A percentile compares a stretch with the other conserved stretches of the same genome.
These are phyloP conservation scores for Sugiyamaella castrensis DNA, from an alignment of 1,139 yeast species.

Conservation along the genomic window DNA sequence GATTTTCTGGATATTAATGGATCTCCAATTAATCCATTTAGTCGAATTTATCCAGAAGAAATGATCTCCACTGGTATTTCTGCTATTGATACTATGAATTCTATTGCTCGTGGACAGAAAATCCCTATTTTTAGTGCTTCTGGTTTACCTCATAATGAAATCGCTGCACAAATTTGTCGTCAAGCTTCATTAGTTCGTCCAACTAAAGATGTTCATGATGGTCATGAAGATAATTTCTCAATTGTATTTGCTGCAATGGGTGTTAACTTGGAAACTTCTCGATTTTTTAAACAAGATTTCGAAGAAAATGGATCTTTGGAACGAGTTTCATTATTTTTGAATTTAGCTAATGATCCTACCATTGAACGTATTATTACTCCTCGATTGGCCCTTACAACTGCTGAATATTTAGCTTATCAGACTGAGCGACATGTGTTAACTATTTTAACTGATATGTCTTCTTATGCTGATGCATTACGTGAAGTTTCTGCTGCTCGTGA, in stretches of 20 bases:
- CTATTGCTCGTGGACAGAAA: constrained; percentile 99
- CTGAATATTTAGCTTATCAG: constrained; percentile 97
- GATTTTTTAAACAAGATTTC: constrained; percentile 97
- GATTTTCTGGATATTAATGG: constrained; percentile 98
- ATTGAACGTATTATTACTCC: constrained; percentile 99
- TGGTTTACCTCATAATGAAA: constrained; percentile 98
- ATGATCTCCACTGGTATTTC: constrained; percentile 99
- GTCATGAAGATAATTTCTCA: constrained; percentile 98
- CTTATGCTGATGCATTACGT: constrained; percentile 98
- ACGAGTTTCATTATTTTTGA: constrained; percentile 93
- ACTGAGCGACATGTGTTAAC: constrained; percentile 99
- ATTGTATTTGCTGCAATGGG: constrained; percentile 99
- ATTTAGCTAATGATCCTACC: constrained; percentile 98
- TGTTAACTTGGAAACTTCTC: constrained; percentile 85
- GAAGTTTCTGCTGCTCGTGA: constrained; percentile 99
- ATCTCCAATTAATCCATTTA: constrained; percentile 95
- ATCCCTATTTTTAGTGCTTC: constrained; percentile 98
- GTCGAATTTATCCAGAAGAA: constrained; percentile 98
- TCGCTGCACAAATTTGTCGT: constrained; percentile 99
- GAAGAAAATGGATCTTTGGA: constrained; percentile 98
- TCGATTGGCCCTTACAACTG: constrained; percentile 98
- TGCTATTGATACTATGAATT: constrained; percentile 98
- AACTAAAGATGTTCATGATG: constrained; percentile 98
- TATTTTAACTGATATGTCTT: constrained; percentile 97
- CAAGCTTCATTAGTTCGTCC: constrained; percentile 99